Percentiles rank a stretch among this genome's conserved stretches.
Conservation (phyloP, 805 yeast species). For the Jamesozyma hellenica region DNA sequence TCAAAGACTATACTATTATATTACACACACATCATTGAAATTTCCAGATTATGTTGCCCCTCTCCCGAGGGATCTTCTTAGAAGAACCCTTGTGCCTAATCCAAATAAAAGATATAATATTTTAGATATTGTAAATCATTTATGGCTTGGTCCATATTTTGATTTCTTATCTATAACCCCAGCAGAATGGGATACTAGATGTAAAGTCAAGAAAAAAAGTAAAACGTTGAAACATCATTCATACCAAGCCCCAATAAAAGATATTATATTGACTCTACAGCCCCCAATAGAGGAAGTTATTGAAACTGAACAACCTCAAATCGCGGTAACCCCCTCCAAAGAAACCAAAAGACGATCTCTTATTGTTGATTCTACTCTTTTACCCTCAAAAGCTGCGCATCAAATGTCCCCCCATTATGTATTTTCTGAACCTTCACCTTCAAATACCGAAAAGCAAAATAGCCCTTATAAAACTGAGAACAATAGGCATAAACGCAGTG, state of each 20-base stretch:
- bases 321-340: constrained; percentile 27
- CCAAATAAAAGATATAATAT: constrained; percentile 68
- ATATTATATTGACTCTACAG: no score
- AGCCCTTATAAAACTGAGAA: background rate
- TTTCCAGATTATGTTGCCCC: constrained; percentile 92
- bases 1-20: constrained; percentile 80
- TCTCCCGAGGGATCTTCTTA: constrained; percentile 77
- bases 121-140: constrained; percentile 64
- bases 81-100: constrained; percentile 76
- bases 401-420: constrained; percentile 56
- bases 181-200: constrained; percentile 69
- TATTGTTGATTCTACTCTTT: constrained; percentile 21
- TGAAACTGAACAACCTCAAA: constrained; percentile 25
- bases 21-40: constrained; percentile 81
- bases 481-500: constrained; percentile 24
- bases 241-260: background rate
- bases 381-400: constrained; percentile 52
- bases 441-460: background rate
- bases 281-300: no score
- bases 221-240: background rate
- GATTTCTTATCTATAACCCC: constrained; percentile 78
- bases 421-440: constrained; percentile 33
- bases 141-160: constrained; percentile 81
- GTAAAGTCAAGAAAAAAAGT: constrained; percentile 27
- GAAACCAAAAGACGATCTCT: constrained; percentile 25